Base-by-base conservation (phyloP, 2,329 filamentous ascomycete genomes). In the Xylaria sp. region DNA sequence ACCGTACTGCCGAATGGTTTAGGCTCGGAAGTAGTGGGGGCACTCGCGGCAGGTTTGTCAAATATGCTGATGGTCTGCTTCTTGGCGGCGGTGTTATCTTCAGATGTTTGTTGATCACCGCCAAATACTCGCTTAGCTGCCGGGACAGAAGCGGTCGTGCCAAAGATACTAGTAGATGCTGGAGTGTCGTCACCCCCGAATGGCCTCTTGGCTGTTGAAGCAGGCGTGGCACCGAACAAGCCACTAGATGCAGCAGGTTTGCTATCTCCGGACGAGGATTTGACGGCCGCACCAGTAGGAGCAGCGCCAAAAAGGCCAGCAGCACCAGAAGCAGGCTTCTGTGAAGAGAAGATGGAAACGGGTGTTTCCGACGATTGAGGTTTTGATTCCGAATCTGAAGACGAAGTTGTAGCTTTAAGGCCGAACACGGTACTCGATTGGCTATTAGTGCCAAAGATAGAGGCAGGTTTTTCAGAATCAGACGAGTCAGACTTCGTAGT, bases 401-500 rank as follows among this genome's bases (percentile, higher is more conserved):
- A 74, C 2, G 71, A 47, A 15, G 64, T 49, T n/a, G 69, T 28
- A 14, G 65, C 19, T 21, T 51, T 50, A 38, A 42, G 31, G 60
- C 61, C 53, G 60, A 64, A 21, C 51, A 23, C 28, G 47, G 56
- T 35, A 46, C 61, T 21, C 45, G 52, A 15, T 49, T 68, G 64
- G 23, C 45, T 47, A 23, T 53, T 61, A 2, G 35, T 43, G 40
- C 60, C 69, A 53, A 73, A 73, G 2, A 71, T 64, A 21, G 67
- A 61, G n/a, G 49, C 33, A 14, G 66, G 35, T 47, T 67, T 75
- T 69, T 12, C 73, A 69, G 73, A 63, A 8, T 73, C 61, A 57
- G 73, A 56, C n/a, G 50, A 14, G 11, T 71, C 68, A 8, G 73
- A 50, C 25, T 78, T 78, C 43, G 61, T 64, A 33, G 63, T 53